These are phyloP conservation scores for Aspergillus nidulans DNA, from an alignment of 495 filamentous ascomycete species.

Conservation along the genomic window DNA sequence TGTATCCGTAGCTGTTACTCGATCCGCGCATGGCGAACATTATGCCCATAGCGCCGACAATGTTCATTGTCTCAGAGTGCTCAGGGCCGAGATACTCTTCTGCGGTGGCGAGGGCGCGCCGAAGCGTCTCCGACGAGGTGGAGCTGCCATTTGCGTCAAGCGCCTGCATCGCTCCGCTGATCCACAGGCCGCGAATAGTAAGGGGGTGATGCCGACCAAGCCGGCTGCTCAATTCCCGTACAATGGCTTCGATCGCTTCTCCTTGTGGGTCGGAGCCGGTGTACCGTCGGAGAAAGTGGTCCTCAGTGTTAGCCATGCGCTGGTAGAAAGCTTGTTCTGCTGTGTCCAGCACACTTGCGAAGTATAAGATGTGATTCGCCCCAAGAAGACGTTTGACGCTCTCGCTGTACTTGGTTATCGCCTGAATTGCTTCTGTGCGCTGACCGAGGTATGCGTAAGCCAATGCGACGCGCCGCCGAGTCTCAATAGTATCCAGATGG, in stretches of 20 bases:
- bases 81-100: slow-evolving; percentile 31
- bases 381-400: slow-evolving; percentile 25
- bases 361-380: slow-evolving; percentile 29
- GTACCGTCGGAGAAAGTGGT: slow-evolving; percentile 13
- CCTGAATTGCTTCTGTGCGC: slow-evolving; percentile 23
- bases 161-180: slow-evolving; percentile 22
- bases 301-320: slow-evolving; percentile 9
- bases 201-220: slow-evolving; percentile 25
- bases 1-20: not conserved
- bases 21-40: slow-evolving; percentile 28
- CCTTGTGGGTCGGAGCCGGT: slow-evolving; percentile 14
- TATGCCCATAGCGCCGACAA: slow-evolving; percentile 29
- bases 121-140: slow-evolving; percentile 29
- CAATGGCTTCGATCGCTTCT: slow-evolving; percentile 10
- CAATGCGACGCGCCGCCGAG: slow-evolving; percentile 28
- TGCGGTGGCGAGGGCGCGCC: slow-evolving; percentile 30
- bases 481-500: slow-evolving; percentile 31
- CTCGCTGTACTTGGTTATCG: slow-evolving; percentile 24
- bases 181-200: slow-evolving; percentile 25
- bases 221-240: slow-evolving; percentile 20
- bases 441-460: slow-evolving; percentile 24
- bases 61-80: slow-evolving; percentile 26
- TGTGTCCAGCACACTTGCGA: slow-evolving; percentile 19
- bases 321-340: slow-evolving; percentile 26
- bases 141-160: slow-evolving; percentile 16